Conservation (phyloP, 176 grass and related monocot genomes). For the Carex scoparia region DNA sequence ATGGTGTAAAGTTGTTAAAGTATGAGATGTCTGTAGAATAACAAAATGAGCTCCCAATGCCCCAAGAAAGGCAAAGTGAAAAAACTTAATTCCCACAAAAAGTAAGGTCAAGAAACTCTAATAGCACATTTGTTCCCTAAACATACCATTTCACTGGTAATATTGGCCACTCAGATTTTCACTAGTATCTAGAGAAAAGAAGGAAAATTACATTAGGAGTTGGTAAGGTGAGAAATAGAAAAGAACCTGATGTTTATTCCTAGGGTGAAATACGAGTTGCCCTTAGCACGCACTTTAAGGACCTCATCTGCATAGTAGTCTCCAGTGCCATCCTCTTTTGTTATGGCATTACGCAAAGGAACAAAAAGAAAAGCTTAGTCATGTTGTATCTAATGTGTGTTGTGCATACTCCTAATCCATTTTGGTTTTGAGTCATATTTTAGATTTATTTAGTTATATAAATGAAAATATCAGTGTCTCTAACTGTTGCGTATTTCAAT, state of each 20-base stretch:
- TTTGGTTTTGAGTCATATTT: neutral
- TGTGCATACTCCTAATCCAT: neutral
- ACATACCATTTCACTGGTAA: neutral
- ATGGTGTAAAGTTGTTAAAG: neutral
- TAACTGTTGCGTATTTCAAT: neutral
- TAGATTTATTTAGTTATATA: neutral
- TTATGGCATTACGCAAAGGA: conserved; percentile 25
- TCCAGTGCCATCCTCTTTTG: conserved; percentile 36
- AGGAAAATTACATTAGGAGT: neutral
- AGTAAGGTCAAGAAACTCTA: neutral
- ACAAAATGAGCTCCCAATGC: neutral
- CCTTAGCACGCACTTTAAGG: conserved; percentile 87
- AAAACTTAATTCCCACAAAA: neutral
- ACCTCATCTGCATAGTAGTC: conserved; percentile 79
- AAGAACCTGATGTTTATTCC: conserved; percentile 91
- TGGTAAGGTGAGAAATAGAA: neutral
- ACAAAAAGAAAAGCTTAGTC: conserved; percentile 19
- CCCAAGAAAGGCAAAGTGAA: neutral
- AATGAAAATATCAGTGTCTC: neutral
- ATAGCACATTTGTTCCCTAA: neutral
- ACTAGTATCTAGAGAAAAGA: neutral
- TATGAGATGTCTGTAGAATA: neutral
- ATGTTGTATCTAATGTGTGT: neutral
- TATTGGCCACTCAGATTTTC: neutral
- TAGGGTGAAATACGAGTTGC: conserved; percentile 72